These are phyloP conservation scores for Ophiostoma australiae DNA, from an alignment of 2,329 filamentous ascomycete species.

Conservation along the genomic window DNA sequence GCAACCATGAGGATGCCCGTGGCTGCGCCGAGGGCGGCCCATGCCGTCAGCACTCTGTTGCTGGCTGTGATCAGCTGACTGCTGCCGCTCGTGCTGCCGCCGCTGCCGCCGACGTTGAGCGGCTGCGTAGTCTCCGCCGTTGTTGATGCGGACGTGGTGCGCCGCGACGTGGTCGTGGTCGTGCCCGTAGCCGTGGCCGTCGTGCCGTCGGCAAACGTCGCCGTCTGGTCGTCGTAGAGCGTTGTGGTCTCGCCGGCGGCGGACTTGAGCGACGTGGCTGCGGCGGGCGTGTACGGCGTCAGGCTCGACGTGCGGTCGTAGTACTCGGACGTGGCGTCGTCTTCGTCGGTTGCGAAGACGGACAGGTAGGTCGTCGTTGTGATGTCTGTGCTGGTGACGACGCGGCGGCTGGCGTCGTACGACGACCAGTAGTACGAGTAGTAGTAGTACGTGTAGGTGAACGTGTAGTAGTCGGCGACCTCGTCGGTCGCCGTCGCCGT, in stretches of 20 bases:
- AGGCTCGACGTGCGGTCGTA: not conserved
- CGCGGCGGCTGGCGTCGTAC: constrained; percentile 21
- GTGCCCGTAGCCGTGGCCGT: not conserved
- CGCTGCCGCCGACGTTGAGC: not conserved
- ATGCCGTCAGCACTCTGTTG: not conserved
- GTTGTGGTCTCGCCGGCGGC: not conserved
- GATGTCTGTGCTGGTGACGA: not conserved
- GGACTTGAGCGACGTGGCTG: not conserved
- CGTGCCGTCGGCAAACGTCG: not conserved
- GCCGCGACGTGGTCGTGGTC: not conserved
- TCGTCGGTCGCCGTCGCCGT: not conserved
- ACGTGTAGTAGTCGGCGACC: constrained; percentile 28
- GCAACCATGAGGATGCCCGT: not conserved
- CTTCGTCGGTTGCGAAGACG: not conserved
- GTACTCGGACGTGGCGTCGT: not conserved
- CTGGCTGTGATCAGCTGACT: not conserved
- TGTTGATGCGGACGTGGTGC: not conserved
- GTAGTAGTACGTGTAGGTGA: constrained; percentile 30
- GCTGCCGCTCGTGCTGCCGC: not conserved
- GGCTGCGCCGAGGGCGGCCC: not conserved
- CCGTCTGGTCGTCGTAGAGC: not conserved
- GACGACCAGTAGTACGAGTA: constrained; percentile 30
- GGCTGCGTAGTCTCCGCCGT: not conserved
- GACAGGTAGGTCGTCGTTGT: not conserved
- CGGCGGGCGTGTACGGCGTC: not conserved